Conservation (phyloP, 1,284 basidiomycete species). For the Papiliotrema flavescens region DNA sequence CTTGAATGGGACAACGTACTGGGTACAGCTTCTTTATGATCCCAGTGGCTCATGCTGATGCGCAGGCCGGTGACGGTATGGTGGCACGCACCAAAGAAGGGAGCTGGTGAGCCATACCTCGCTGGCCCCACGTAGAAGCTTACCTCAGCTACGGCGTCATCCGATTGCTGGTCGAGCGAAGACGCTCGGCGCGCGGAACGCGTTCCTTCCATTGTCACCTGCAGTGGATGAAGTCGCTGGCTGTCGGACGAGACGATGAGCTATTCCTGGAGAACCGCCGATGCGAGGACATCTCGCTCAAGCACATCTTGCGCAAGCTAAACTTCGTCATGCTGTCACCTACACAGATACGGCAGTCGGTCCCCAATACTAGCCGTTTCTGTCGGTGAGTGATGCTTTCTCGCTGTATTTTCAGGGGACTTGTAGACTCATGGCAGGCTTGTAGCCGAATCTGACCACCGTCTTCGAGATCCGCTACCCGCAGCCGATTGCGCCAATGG, state of each 20-base stretch:
- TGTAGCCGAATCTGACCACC: not conserved
- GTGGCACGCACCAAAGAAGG: not conserved
- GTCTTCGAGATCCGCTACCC: not conserved
- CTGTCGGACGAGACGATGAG: not conserved
- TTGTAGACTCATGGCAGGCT: not conserved
- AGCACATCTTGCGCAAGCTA: not conserved
- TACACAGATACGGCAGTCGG: not conserved
- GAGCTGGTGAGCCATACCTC: not conserved
- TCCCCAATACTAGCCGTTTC: not conserved
- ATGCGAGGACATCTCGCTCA: not conserved
- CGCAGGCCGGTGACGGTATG: not conserved
- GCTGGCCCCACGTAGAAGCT: not conserved
- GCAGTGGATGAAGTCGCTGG: not conserved
- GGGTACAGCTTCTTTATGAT: too few species aligned
- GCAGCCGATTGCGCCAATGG: not conserved
- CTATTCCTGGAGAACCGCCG: slow-evolving; percentile 1
- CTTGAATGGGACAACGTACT: not conserved
- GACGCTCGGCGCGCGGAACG: not conserved
- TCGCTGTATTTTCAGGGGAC: not conserved
- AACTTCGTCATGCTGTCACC: not conserved
- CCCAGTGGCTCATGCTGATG: too few species aligned
- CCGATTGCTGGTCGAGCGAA: not conserved
- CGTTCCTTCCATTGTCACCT: not conserved
- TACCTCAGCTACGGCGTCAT: not conserved
- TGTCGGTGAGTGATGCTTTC: not conserved